Evolutionary conservation across 108 stramenopile genomes (phyloP), one percentile per base, ranked within the genome.

Genomic region (Cyclotella cryptica): DNA sequence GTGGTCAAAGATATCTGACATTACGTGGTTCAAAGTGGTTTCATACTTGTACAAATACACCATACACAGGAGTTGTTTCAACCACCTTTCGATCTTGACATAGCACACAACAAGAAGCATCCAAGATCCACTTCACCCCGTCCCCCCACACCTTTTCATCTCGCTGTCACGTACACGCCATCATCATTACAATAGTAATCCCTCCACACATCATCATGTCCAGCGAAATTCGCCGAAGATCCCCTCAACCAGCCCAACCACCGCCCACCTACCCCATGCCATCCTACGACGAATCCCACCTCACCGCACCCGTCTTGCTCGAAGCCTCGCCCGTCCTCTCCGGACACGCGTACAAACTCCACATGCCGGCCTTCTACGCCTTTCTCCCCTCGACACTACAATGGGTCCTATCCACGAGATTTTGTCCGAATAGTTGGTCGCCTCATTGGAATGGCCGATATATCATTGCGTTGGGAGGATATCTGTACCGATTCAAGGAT

Each of bases 401-500:
- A 60, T 61, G 78, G 51, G 13, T 88, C 22, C 70, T 92, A 35
- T 47, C 72, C 28, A 57, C 73, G 7, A 26, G 85, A 41, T 74
- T 62, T 35, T 88, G 66, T 66, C 77, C 87, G 7, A 66, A 46
- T 8, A 75, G 75, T 27, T 81, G 92, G 69, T 61, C 53, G 14
- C 94, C 94, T 9, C 61, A 71, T 10, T 95, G 94, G 94, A 86
- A 87, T 51, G 74, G 71, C 66, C 88, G 94, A 28, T 84, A 89
- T 67, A 52, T 95, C 4, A 86, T 95, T 68, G 81, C 86, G 10
- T 66, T 92, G 52, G 94, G 94, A 43, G 83, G 77, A n/a, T 93
- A 88, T 71, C 75, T 95, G 27, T 95, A 95, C 72, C 87, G 89
- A 76, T 94, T 90, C 65, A 73, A 80, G 58, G 85, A 89, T 60